Conservation (phyloP, 2,329 filamentous ascomycete species). For the Sporothrix schenckii region DNA sequence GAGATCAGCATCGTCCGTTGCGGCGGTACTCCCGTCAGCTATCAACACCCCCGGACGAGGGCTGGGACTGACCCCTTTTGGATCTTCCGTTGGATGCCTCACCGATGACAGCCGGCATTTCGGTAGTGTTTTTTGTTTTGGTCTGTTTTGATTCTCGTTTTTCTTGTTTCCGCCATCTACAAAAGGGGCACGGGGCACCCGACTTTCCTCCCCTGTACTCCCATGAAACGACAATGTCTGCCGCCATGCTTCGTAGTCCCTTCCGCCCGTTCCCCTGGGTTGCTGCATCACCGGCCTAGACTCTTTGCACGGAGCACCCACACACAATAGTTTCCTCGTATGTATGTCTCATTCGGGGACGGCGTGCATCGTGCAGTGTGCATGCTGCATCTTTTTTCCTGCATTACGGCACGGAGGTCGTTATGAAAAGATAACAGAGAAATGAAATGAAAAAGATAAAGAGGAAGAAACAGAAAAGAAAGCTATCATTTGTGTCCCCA, state of each 20-base stretch:
- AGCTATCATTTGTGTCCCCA: not conserved
- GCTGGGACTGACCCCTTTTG: too few relatives aligned
- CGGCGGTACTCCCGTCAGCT: not conserved
- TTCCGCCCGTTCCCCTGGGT: not conserved
- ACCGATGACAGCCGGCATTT: not conserved
- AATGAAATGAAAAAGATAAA: too few relatives aligned
- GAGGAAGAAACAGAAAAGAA: not conserved
- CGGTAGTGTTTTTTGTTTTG: not conserved
- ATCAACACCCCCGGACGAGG: not conserved
- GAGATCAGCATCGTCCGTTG: constrained; percentile 9
- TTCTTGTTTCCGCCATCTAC: not conserved
- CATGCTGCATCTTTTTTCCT: not conserved
- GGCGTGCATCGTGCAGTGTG: constrained; percentile 11
- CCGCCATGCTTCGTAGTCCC: not conserved
- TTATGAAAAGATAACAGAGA: not conserved
- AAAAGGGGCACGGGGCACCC: not conserved
- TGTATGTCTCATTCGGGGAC: constrained; percentile 11
- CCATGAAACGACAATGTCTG: not conserved
- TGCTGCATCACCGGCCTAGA: constrained; percentile 1
- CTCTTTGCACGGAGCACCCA: not conserved
- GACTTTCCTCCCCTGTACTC: not conserved
- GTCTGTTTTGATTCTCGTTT: not conserved
- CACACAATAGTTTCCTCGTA: not conserved
- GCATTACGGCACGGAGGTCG: constrained; percentile 1
- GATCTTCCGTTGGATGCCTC: not conserved